phyloP scores from a whole-genome alignment of 257 asterid species.

The Osmanthus fragrans region DNA sequence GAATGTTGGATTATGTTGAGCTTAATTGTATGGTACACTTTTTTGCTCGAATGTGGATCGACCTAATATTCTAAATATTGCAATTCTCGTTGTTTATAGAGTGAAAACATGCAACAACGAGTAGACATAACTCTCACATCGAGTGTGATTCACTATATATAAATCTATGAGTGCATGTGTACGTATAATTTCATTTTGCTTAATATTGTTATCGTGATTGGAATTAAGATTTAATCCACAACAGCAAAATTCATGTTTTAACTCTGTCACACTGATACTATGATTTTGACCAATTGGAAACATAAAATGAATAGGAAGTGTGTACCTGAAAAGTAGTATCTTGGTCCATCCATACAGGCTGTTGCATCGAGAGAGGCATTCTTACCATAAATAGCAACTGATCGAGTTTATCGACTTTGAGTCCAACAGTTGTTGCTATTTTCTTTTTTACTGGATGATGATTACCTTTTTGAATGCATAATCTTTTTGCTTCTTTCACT shows the following conservation, averaged over 20 bases:
- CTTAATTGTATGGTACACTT: background rate
- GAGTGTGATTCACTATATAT: too few species aligned
- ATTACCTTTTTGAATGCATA: slow-evolving; percentile 61
- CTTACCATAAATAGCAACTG: slow-evolving; percentile 54
- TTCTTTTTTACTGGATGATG: slow-evolving; percentile 63
- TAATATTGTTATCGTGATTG: too few species aligned
- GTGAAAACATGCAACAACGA: too few species aligned
- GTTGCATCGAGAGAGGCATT: slow-evolving; percentile 81
- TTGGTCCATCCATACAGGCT: slow-evolving; percentile 74
- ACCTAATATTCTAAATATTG: background rate
- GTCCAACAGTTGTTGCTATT: slow-evolving; percentile 65
- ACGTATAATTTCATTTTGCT: too few species aligned
- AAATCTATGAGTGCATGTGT: too few species aligned
- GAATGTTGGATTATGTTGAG: background rate
- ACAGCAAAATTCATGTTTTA: background rate
- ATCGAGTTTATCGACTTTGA: slow-evolving; percentile 67
- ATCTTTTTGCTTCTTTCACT: slow-evolving; percentile 68
- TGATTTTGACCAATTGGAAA: slow-evolving; percentile 6
- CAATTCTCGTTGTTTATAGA: too few species aligned
- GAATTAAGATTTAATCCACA: background rate
- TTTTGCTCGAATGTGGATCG: background rate
- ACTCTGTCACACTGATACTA: background rate
- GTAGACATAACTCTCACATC: too few species aligned
- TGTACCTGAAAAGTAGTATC: slow-evolving; percentile 59
- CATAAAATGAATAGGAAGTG: background rate